Evolutionary conservation across 371 early-diverging fungal genomes (phyloP), one percentile per base, ranked within the genome.

Genomic region (Mucor circinelloides): DNA sequence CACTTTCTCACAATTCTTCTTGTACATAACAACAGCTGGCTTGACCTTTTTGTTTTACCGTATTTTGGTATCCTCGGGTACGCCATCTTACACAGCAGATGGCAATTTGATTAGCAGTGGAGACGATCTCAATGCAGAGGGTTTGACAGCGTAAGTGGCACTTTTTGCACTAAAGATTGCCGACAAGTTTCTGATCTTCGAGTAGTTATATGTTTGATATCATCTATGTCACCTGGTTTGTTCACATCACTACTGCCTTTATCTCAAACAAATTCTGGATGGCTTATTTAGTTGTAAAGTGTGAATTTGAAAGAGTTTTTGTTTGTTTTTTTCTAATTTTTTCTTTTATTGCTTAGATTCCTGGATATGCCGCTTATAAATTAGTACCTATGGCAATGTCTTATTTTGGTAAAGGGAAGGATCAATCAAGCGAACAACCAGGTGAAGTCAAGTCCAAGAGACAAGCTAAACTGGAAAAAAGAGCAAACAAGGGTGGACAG

Each of bases 181-280:
- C n/a, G 30, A 44, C 32, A 28, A n/a, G 23, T n/a, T 21, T 48
- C 54, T 9, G 25, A 13, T 13, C 0, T 17, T 8, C 10, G 13
- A 4, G 44, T 66, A 90, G 90, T 7, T 93, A 93, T 69, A 90
- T 92, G 82, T 93, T 94, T 76, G 94, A 94, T 66, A 88, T 92
- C 56, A 89, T 94, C 61, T 93, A 94, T 67, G 82, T 94, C 32
- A 90, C 93, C 23, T 94, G 94, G 94, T 84, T 89, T 65, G 89
- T 89, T 23, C 93, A 92, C 68, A 71, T 92, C 44, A 81, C 87
- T 19, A 89, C 90, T 34, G 83, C 93, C 57, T 77, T 90, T 38
- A 74, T 84, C 25, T 88, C 89, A 19, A 76, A 73, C 61, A 88
- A 89, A 76, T 86, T 90, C 60, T 94, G 93, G 94, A 82, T 80